Base-by-base conservation (phyloP, 805 yeast species). In the Jamesozyma jinghongensis region DNA sequence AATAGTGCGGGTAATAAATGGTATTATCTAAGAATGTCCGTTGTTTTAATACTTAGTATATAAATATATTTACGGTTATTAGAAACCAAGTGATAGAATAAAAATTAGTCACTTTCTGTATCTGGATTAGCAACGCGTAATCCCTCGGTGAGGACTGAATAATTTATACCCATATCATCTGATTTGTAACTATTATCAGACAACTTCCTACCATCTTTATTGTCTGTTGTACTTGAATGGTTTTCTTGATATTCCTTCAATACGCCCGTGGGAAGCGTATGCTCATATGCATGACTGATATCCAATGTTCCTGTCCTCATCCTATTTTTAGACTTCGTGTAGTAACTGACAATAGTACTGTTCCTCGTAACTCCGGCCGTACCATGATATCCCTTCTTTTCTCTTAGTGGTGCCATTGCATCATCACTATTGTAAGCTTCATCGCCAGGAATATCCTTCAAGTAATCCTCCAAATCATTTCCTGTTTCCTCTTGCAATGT, bases 391-490 rank as follows among this genome's bases (percentile, higher is more conserved):
- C 32, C 38, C 12, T 40, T 45, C 37, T 40, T 46, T 40, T 57
- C 62, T 32, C 63, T 45, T 19, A 55, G 36, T 17, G 62, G 65
- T 11, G 61, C 61, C 55, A 59, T 49, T 13, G 49, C 44, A 36
- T 57, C 63, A 34, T 62, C 65, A 40, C 63, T 56, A 39, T 58
- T 53, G 32, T 62, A 62, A 0, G 65, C 65, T 25, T 62, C 65
- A 44, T 61, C 63, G 19, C 67, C 67, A 1, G 67, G 67, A 18
- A 62, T 53, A 12, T 53, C 57, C 14, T 56, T 46, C 28, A 62
- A 30, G 35, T 53, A 52, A 13, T 47, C 46, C 26, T 60, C 60
- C 14, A 46, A 44, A 7, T 32, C 46, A 16, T 43, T 44, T 14
- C 37, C 30, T 20, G 36, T 34, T 16, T 32, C 41, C 8, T 38